A percentile compares a stretch with the other conserved stretches of the same genome.
Conservation (phyloP, 2,329 filamentous ascomycete species). For the Nemania bipapillata region DNA sequence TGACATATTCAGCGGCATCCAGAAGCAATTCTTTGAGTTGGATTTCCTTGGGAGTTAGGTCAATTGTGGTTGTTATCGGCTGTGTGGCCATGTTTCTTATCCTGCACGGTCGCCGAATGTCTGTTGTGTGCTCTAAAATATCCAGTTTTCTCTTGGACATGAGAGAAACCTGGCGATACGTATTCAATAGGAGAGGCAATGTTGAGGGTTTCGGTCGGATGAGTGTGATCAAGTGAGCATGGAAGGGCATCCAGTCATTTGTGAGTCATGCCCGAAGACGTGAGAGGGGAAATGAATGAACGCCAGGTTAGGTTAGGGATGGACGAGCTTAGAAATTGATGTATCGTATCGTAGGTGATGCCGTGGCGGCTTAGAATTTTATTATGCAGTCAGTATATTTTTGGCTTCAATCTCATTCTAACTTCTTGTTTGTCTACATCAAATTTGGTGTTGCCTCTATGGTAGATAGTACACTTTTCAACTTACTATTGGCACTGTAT, state of each 20-base stretch:
- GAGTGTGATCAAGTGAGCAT: constrained; percentile 3
- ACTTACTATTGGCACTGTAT: neutral
- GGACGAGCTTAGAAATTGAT: neutral
- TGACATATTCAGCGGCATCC: constrained; percentile 79
- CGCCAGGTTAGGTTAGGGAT: neutral
- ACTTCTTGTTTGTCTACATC: neutral
- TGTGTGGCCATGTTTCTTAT: constrained; percentile 48
- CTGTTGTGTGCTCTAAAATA: constrained; percentile 36
- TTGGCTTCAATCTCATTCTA: neutral
- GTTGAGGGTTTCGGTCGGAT: constrained; percentile 3
- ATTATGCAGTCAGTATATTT: neutral
- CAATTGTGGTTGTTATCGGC: constrained; percentile 52
- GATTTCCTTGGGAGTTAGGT: constrained; percentile 75
- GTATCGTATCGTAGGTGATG: neutral
- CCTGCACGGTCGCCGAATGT: constrained; percentile 38
- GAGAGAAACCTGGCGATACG: constrained; percentile 14
- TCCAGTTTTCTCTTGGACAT: constrained; percentile 51
- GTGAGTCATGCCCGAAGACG: constrained; percentile 24
- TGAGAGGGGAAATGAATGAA: neutral
- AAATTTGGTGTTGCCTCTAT: constrained; percentile 6
- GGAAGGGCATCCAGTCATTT: constrained; percentile 23
- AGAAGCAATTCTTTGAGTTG: constrained; percentile 80
- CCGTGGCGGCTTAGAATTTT: neutral
- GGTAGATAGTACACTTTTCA: neutral
- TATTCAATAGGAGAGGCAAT: neutral